These are phyloP conservation scores for Collybiopsis luxurians DNA, from an alignment of 768 basidiomycete species.

Conservation along the genomic window DNA sequence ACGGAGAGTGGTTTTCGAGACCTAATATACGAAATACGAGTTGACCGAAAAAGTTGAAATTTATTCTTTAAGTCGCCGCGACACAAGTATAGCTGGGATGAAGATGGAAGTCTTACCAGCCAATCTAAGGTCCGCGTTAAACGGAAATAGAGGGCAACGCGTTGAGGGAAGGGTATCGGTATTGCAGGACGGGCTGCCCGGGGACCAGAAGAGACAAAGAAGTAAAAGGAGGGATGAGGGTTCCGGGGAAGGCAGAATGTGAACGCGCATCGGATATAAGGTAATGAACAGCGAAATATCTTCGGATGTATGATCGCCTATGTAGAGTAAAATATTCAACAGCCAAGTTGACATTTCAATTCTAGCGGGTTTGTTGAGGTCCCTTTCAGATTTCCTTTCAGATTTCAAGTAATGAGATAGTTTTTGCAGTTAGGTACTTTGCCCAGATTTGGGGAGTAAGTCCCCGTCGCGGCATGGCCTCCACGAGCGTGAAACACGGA, in stretches of 20 bases:
- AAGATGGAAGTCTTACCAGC: not conserved
- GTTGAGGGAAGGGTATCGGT: not conserved
- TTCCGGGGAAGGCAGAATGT: not conserved
- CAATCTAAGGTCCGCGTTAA: not conserved
- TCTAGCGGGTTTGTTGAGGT: too few species aligned
- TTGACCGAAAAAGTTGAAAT: not conserved
- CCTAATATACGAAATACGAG: not conserved
- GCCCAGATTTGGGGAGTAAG: not conserved
- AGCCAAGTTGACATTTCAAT: not conserved
- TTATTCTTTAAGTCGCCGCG: not conserved
- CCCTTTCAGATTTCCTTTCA: not conserved
- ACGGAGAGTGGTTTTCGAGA: not conserved
- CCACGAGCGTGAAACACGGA: constrained; percentile 4
- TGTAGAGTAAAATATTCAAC: not conserved
- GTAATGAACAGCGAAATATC: not conserved
- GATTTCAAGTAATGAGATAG: not conserved
- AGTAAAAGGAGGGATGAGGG: not conserved
- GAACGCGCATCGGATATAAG: not conserved
- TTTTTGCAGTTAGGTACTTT: not conserved
- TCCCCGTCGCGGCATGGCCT: constrained; percentile 4
- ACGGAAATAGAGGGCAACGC: constrained; percentile 1
- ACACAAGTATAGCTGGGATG: not conserved
- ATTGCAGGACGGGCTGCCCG: not conserved
- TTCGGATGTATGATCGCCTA: not conserved
- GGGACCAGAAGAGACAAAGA: not conserved